phyloP scores from a whole-genome alignment of 2,329 filamentous ascomycete species.

The Cercospora sp. region DNA sequence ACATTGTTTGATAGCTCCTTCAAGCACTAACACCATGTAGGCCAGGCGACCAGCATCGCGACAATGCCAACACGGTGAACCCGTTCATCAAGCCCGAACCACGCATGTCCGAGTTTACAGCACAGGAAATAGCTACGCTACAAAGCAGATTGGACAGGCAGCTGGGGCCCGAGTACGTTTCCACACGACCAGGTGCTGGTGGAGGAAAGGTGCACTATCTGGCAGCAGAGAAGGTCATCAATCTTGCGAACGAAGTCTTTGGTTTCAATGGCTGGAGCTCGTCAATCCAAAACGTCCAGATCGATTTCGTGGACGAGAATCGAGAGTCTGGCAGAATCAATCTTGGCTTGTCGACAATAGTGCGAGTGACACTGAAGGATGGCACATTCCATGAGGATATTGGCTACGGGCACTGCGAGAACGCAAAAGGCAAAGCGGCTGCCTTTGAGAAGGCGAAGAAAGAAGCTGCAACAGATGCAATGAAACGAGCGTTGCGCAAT shows the following conservation, averaged over 20 bases:
- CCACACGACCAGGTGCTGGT: conserved; percentile 76
- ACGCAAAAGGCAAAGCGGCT: conserved; percentile 89
- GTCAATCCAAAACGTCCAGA: conserved; percentile 88
- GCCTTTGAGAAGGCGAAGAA: conserved; percentile 99
- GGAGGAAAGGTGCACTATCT: conserved; percentile 90
- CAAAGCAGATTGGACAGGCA: conserved; percentile 87
- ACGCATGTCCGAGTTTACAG: conserved; percentile 77
- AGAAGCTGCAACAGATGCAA: conserved; percentile 88
- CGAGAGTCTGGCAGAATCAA: conserved; percentile 74
- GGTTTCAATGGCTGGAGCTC: conserved; percentile 98
- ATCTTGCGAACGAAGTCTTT: conserved; percentile 91
- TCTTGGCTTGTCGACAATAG: conserved; percentile 83
- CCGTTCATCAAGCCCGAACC: conserved; percentile 75
- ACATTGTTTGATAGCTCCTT: not conserved
- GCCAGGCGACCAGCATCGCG: conserved; percentile 41
- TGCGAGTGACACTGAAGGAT: conserved; percentile 85
- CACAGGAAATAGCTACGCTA: conserved; percentile 84
- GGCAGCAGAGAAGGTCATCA: conserved; percentile 94
- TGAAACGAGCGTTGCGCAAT: conserved; percentile 85
- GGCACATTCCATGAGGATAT: conserved; percentile 98
- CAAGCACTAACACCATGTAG: conserved; percentile 27
- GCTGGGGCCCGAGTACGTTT: conserved; percentile 94
- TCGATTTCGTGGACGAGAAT: conserved; percentile 92
- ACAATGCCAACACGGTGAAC: conserved; percentile 56
- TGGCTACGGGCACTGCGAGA: conserved; percentile 95